These are phyloP conservation scores for Xylaria polymorpha DNA, from an alignment of 2,329 filamentous ascomycete genomes.

Conservation along the genomic window DNA sequence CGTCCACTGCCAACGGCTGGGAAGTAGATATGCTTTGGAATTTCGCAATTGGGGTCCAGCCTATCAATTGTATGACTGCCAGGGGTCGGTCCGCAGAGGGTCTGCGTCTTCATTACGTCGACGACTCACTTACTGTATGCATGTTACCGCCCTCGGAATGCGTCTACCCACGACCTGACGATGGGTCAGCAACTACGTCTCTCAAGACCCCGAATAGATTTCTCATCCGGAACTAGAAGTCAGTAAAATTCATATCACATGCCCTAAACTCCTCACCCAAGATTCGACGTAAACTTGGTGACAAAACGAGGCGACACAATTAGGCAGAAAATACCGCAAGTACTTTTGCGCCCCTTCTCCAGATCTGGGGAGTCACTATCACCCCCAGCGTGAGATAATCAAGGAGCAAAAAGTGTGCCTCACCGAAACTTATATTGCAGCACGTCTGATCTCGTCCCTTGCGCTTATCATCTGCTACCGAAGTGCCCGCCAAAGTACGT, in stretches of 20 bases:
- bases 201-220: background rate
- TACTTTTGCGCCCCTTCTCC: no score
- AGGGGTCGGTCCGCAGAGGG: constrained; percentile 1
- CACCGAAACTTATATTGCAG: constrained; percentile 12
- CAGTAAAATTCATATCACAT: background rate
- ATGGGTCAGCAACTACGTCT: background rate
- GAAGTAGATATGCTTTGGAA: background rate
- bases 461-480: background rate
- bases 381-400: background rate
- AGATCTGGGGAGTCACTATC: background rate
- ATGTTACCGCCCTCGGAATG: background rate
- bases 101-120: constrained; percentile 3
- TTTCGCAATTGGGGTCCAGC: constrained; percentile 2
- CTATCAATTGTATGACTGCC: constrained; percentile 1
- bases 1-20: background rate
- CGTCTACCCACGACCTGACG: background rate
- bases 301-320: background rate
- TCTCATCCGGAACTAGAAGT: background rate
- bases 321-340: no score
- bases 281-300: background rate
- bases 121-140: background rate
- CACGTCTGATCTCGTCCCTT: constrained; percentile 11
- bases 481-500: background rate
- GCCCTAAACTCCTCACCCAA: background rate
- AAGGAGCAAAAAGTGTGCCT: background rate